phyloP scores from a whole-genome alignment of 225 moss, liverwort and hornwort genomes.

The Asterella californica region DNA sequence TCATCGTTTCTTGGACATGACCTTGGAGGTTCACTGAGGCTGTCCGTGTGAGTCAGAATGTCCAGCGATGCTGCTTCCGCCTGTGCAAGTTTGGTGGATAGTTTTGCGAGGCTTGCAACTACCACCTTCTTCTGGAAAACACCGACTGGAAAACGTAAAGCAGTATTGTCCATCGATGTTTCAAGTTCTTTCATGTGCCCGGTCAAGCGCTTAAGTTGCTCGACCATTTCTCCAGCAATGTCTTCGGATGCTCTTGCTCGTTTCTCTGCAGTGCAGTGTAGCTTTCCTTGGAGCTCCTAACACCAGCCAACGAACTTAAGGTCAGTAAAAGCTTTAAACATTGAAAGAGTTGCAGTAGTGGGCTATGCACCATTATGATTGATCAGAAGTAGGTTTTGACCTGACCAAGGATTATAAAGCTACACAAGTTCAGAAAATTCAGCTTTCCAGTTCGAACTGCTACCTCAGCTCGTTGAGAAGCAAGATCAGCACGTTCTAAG shows the following conservation, averaged over 20 bases:
- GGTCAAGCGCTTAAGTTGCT: constrained; percentile 62
- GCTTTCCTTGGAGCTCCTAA: constrained; percentile 61
- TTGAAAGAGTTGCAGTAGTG: not conserved
- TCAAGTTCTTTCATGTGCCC: constrained; percentile 70
- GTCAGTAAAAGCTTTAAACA: not conserved
- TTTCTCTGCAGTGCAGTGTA: constrained; percentile 56
- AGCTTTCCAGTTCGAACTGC: not conserved
- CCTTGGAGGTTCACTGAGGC: constrained; percentile 2
- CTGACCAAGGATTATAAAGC: not conserved
- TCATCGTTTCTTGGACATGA: constrained; percentile 21
- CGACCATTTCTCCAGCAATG: constrained; percentile 60
- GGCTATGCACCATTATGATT: not conserved
- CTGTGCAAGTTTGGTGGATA: constrained; percentile 41
- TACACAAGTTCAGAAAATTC: not conserved
- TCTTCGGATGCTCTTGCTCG: constrained; percentile 62
- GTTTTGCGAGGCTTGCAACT: constrained; percentile 31
- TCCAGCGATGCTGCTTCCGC: constrained; percentile 39
- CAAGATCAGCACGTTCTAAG: constrained; percentile 68
- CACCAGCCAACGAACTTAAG: not conserved
- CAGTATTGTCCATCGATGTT: constrained; percentile 47
- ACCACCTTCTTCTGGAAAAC: constrained; percentile 29
- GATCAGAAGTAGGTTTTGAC: not conserved
- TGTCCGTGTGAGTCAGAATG: constrained; percentile 17
- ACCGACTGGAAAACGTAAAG: constrained; percentile 28
- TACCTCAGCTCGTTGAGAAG: constrained; percentile 76